Evolutionary conservation across 768 basidiomycete species (phyloP).

Genomic region (Hygrocybe punicea): DNA sequence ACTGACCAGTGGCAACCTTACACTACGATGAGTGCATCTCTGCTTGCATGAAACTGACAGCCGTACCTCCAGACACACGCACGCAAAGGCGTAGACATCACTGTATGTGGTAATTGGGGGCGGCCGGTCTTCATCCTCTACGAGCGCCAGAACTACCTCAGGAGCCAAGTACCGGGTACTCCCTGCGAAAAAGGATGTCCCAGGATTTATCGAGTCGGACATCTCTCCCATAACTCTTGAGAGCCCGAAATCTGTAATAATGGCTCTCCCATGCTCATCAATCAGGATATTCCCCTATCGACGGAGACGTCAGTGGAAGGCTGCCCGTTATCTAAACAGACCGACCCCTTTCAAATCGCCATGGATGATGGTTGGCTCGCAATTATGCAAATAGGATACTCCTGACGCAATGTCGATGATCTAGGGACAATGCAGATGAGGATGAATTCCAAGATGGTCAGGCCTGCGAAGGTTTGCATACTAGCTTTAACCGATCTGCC

Average conservation of each 20-base stretch:
- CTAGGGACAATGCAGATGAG: conserved; percentile 27
- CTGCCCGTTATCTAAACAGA: conserved; percentile 7
- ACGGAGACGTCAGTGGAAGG: background rate
- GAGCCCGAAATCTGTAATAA: conserved; percentile 62
- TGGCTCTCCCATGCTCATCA: conserved; percentile 46
- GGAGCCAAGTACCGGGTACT: conserved; percentile 58
- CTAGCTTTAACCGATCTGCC: conserved; percentile 47
- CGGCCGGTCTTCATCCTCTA: conserved; percentile 42
- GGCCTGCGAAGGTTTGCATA: conserved; percentile 25
- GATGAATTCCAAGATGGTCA: background rate
- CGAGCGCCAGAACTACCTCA: conserved; percentile 49
- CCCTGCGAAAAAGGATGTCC: conserved; percentile 46
- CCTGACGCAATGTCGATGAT: conserved; percentile 55
- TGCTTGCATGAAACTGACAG: background rate
- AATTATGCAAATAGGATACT: conserved; percentile 54
- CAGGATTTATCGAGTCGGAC: conserved; percentile 35
- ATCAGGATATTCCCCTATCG: conserved; percentile 56
- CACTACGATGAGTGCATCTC: background rate
- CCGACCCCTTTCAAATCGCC: conserved; percentile 61
- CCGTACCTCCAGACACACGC: conserved; percentile 57
- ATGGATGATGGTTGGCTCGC: conserved; percentile 53
- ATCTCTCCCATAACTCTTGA: conserved; percentile 57
- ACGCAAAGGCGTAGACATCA: conserved; percentile 61
- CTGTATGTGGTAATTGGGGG: conserved; percentile 49
- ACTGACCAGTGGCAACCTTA: conserved; percentile 49